Evolutionary conservation across 192 early-diverging fungal genomes (phyloP), one percentile per base, ranked within the genome.

Genomic region (Backusella parvicylindrica): DNA sequence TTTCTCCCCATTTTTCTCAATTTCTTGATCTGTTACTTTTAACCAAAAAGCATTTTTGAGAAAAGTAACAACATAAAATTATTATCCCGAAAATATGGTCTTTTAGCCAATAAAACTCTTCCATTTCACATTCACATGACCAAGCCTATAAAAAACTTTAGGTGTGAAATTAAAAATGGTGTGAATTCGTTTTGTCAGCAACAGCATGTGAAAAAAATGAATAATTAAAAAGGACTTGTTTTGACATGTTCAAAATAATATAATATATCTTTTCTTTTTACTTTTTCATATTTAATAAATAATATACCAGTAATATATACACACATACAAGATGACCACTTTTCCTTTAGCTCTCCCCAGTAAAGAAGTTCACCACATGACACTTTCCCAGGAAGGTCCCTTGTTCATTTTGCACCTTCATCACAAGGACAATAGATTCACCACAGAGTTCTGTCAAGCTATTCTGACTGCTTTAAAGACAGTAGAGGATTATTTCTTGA

Each of bases 391-490:
- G 16, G 86, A 87, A 32, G 88, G 83, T 15, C 76, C 84, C 6
- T 67, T 93, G 37, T 93, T 92, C 38, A 81, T 93, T 13, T 72
- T 93, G 43, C 84, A 87, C 56, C 83, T 92, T 78, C 84, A 85
- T 82, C 84, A 89, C 64, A 86, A 86, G 37, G 84, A 92, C 56
- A 92, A 92, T 80, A 86, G 91, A n/a, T 91, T 93, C 78, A 90
- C 84, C 0, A 75, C 75, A 23, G 82, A 86, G 65, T 89, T 90
- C 71, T 84, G 89, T 68, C 30, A 63, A 6, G 83, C 86, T n/a
- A 84, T 94, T 43, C 83, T 81, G 43, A 72, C 82, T 30, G 91
- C 86, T 1, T 84, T 92, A n/a, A 86, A 92, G 64, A 68, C 81
- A 6, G 81, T 92, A 30, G 89, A 91, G 23, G 43, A 78, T 15